Evolutionary conservation across 192 early-diverging fungal species (phyloP), one percentile per base, ranked within the genome.

Genomic region (Entrophospora sp.): DNA sequence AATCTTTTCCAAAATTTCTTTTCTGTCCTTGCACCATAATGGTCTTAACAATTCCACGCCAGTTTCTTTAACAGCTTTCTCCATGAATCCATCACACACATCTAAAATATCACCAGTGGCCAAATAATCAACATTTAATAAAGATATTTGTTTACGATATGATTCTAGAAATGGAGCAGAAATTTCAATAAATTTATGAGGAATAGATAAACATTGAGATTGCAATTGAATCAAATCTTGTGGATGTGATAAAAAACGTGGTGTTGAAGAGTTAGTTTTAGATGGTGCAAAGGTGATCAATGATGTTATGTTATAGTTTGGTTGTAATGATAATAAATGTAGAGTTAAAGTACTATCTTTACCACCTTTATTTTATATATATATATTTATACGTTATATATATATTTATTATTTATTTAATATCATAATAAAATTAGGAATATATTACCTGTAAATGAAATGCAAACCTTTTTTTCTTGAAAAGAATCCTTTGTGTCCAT

Each of bases 61-160:
- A n/a, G 78, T 81, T 36, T 44, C 63, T 42, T 74, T 63, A 0
- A 78, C 75, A 0, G 81, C 83, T 2, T 78, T 69, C 24, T 79
- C 79, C 80, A 87, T 82, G 62, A 87, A 85, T 46, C 77, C 71
- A 55, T 80, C 75, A 53, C 85, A 84, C 1, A 85, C 78, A 27
- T 79, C 79, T 27, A 82, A 55, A 51, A 85, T 85, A 31, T 87
- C 85, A 10, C 85, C 80, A 2, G 58, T 60, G 16, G 58, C 58
- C 16, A 60, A 42, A 40, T 14, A 36, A 24, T 35, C 35, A 25
- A 60, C 36, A 16, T 60, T 42, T 0, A 12, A 27, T 6, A 36
- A 42, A 13, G 16, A 13, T 2, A 60, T 60, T 28, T 30, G 20
- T 30, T 22, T 24, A 37, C 58, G 58, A 60, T 60, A 60, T 13